Percentiles rank a stretch among this genome's conserved stretches.
phyloP scores from a whole-genome alignment of 2,329 filamentous ascomycete genomes.

The Claviceps spartinae region DNA sequence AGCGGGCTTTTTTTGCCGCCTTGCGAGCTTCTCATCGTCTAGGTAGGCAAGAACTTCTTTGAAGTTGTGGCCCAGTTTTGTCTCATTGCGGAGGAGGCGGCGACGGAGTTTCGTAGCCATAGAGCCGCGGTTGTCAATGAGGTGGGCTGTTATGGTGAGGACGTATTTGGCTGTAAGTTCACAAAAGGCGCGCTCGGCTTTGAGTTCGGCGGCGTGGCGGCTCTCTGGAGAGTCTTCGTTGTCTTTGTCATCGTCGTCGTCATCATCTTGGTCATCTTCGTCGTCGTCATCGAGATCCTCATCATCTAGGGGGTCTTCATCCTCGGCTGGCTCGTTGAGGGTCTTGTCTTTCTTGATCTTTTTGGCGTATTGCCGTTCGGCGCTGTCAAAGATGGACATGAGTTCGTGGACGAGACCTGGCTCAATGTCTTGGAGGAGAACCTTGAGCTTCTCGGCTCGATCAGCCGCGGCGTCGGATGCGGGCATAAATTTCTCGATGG shows the following conservation, averaged over 20 bases:
- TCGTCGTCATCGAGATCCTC: conserved; percentile 35
- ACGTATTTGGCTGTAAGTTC: conserved; percentile 77
- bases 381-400: conserved; percentile 60
- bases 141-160: conserved; percentile 60
- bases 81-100: conserved; percentile 65
- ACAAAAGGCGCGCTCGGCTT: conserved; percentile 76
- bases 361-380: conserved; percentile 68
- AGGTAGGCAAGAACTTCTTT: conserved; percentile 72
- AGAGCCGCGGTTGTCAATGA: conserved; percentile 52
- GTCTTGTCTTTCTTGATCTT: conserved; percentile 41
- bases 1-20: conserved; percentile 26
- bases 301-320: conserved; percentile 59
- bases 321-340: conserved; percentile 52
- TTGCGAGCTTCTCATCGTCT: conserved; percentile 49
- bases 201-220: conserved; percentile 50
- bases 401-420: conserved; percentile 51
- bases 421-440: conserved; percentile 55
- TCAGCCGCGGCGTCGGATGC: conserved; percentile 12
- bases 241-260: conserved; percentile 41
- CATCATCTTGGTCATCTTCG: conserved; percentile 30
- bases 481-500: conserved; percentile 27
- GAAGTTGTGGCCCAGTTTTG: conserved; percentile 71
- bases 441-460: conserved; percentile 19
- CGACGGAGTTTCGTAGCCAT: conserved; percentile 51
- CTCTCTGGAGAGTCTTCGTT: conserved; percentile 42